A percentile compares a stretch with the other conserved stretches of the same genome.
Evolutionary conservation across 2,329 filamentous ascomycete species (phyloP).

Genomic region (Ceratocystis diversiconidia): DNA sequence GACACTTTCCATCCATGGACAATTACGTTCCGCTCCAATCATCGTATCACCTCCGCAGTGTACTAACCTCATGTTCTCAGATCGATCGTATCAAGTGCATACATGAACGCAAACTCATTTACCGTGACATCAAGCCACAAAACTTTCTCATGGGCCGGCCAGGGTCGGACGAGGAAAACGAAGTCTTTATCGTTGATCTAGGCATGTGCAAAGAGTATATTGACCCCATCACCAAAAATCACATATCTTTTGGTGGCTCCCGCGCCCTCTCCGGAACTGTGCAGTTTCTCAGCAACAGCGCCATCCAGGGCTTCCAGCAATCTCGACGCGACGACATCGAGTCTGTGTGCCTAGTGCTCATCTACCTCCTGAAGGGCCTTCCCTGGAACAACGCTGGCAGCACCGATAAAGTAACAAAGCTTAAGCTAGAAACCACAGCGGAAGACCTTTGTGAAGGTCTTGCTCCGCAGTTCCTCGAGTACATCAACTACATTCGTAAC

Average conservation of each 20-base stretch:
- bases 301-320: conserved; percentile 11
- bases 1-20: too few relatives aligned
- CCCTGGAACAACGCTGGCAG: conserved; percentile 11
- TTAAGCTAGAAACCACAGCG: conserved; percentile 12
- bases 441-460: conserved; percentile 10
- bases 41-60: neutral
- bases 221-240: conserved; percentile 13
- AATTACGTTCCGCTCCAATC: too few relatives aligned
- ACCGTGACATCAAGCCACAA: conserved; percentile 77
- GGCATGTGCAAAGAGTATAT: conserved; percentile 17
- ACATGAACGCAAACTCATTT: conserved; percentile 53
- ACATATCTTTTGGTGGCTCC: conserved; percentile 9
- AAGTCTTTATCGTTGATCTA: conserved; percentile 15
- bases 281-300: conserved; percentile 16
- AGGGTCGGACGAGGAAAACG: conserved; percentile 1
- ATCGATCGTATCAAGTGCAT: conserved; percentile 15
- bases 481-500: conserved; percentile 12
- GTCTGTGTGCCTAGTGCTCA: conserved; percentile 11
- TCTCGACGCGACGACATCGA: conserved; percentile 16
- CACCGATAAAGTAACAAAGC: conserved; percentile 11
- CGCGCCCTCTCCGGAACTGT: conserved; percentile 14
- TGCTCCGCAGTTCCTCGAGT: conserved; percentile 15
- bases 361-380: conserved; percentile 15
- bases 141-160: conserved; percentile 54
- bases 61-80: neutral